These are phyloP conservation scores for Stylosanthes scabra DNA, from an alignment of 331 rosid species.

Conservation along the genomic window DNA sequence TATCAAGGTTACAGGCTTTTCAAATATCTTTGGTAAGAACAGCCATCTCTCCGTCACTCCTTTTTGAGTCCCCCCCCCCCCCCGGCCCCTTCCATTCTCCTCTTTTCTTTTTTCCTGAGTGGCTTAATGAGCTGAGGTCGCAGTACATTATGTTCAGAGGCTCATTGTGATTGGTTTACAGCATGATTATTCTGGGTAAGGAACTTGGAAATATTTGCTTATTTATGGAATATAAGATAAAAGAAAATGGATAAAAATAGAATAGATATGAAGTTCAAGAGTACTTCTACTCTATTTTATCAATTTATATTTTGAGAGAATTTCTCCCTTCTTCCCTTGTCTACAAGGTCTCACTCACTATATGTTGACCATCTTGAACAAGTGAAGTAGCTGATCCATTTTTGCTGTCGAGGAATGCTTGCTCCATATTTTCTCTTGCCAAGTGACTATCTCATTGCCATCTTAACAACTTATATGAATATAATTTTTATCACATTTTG, in stretches of 20 bases:
- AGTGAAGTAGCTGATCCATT: too few species aligned
- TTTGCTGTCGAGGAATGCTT: too few species aligned
- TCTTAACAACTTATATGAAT: background rate
- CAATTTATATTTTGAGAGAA: too few species aligned
- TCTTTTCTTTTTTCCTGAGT: slow-evolving; percentile 10
- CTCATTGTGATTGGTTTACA: slow-evolving; percentile 3
- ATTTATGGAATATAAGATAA: slow-evolving; percentile 20
- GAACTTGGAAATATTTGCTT: background rate
- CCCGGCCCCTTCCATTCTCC: slow-evolving; percentile 25
- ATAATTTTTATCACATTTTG: background rate
- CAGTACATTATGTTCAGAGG: background rate
- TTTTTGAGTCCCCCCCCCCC: background rate
- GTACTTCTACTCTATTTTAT: background rate
- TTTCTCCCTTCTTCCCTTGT: too few species aligned
- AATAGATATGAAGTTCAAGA: background rate
- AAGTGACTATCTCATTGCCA: background rate
- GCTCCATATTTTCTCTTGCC: slow-evolving; percentile 11
- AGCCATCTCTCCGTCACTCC: background rate
- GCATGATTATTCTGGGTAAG: slow-evolving; percentile 9
- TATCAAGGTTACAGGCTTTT: slow-evolving; percentile 71
- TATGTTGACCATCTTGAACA: too few species aligned
- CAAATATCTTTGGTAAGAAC: slow-evolving; percentile 89
- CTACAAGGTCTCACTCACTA: too few species aligned
- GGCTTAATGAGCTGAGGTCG: slow-evolving; percentile 1
- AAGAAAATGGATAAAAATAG: slow-evolving; percentile 6